These are phyloP conservation scores for Blakeslea trispora DNA, from an alignment of 371 early-diverging fungal species.

Conservation along the genomic window DNA sequence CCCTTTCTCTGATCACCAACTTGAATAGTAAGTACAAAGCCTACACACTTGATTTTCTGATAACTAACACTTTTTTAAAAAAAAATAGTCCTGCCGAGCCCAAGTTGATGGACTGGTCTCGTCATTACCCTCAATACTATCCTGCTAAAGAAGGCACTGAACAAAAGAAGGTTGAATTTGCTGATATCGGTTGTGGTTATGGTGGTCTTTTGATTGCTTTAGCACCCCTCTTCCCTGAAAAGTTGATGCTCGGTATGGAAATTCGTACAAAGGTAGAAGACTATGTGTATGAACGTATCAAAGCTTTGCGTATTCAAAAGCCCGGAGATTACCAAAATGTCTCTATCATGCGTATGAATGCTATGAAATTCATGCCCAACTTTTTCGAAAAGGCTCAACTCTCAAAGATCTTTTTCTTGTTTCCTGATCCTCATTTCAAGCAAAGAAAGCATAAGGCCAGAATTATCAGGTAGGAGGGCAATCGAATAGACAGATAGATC, in stretches of 20 bases:
- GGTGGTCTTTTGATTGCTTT: constrained; percentile 94
- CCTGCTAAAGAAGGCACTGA: constrained; percentile 46
- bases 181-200: constrained; percentile 99
- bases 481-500: no score
- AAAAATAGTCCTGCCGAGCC: constrained; percentile 81
- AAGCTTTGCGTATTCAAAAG: constrained; percentile 83
- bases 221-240: constrained; percentile 89
- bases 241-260: constrained; percentile 97
- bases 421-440: constrained; percentile 99
- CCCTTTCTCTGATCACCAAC: constrained; percentile 94
- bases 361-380: constrained; percentile 99
- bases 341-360: constrained; percentile 97
- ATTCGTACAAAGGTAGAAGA: constrained; percentile 97
- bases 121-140: constrained; percentile 81
- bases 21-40: constrained; percentile 74
- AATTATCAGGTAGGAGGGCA: constrained; percentile 80
- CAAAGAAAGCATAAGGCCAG: constrained; percentile 99
- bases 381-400: constrained; percentile 95
- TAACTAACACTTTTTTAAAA: background rate
- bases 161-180: constrained; percentile 84
- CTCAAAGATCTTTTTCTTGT: constrained; percentile 97
- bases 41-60: no score
- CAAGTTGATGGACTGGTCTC: constrained; percentile 85
- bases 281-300: constrained; percentile 90
- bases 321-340: constrained; percentile 91